phyloP scores from a whole-genome alignment of 768 basidiomycete genomes.

The Lactarius deliciosus region DNA sequence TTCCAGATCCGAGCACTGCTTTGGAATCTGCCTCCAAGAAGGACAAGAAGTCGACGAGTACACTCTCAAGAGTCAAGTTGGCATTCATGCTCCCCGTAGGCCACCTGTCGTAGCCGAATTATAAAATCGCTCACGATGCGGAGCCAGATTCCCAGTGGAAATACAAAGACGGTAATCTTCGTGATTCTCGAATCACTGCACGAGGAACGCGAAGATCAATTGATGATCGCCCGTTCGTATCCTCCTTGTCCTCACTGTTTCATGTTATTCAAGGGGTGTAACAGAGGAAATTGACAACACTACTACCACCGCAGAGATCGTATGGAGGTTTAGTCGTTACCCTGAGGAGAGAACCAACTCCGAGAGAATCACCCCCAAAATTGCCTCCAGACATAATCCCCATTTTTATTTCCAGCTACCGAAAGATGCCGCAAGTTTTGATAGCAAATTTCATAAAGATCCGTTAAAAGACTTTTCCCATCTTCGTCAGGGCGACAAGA shows the following conservation, averaged over 20 bases:
- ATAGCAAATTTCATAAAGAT: neutral
- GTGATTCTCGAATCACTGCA: neutral
- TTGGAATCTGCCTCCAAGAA: neutral
- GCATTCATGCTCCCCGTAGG: neutral
- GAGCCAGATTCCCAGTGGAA: neutral
- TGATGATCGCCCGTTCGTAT: neutral
- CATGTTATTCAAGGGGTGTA: neutral
- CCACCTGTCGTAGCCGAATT: neutral
- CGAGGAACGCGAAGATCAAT: neutral
- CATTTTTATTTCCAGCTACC: neutral
- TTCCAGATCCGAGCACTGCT: neutral
- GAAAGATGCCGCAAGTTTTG: neutral
- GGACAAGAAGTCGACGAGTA: neutral
- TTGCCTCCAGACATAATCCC: neutral
- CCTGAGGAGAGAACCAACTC: neutral
- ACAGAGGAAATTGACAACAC: constrained; percentile 3
- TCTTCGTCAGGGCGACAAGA: neutral
- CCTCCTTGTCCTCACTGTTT: neutral
- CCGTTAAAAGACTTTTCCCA: neutral
- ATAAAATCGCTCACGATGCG: neutral
- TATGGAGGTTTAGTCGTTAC: constrained; percentile 8
- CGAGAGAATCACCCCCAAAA: neutral
- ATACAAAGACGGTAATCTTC: neutral
- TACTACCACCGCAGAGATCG: neutral
- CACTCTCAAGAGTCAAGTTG: neutral